These are phyloP conservation scores for Orbilia javanica DNA, from an alignment of 2,329 filamentous ascomycete genomes.

Conservation along the genomic window DNA sequence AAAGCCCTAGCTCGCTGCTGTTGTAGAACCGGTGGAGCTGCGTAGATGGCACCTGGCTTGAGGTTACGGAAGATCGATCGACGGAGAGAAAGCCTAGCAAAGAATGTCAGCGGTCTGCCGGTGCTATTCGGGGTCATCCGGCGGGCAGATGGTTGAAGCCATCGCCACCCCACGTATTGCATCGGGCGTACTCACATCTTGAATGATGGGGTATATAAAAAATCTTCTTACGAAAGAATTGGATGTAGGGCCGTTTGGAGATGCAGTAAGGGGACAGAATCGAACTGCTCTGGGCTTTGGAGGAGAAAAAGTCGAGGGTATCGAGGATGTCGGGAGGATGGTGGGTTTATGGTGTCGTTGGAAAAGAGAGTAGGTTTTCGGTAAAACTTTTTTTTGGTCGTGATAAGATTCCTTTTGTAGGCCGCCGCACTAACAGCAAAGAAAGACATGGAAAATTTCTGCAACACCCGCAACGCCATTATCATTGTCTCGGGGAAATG, in stretches of 20 bases:
- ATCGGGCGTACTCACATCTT: slow-evolving; percentile 44
- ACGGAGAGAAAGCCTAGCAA: slow-evolving; percentile 48
- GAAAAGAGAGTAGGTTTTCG: slow-evolving; percentile 35
- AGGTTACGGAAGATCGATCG: slow-evolving; percentile 58
- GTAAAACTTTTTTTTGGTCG: slow-evolving; percentile 56
- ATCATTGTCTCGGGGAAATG: slow-evolving; percentile 3
- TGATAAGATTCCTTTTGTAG: slow-evolving; percentile 51
- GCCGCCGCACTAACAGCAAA: slow-evolving; percentile 40
- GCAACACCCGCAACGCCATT: slow-evolving; percentile 51
- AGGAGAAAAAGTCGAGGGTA: slow-evolving; percentile 12
- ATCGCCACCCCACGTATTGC: slow-evolving; percentile 38
- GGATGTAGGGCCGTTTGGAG: neutral
- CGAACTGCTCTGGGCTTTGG: slow-evolving; percentile 1
- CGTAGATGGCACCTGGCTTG: slow-evolving; percentile 55
- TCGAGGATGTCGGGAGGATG: slow-evolving; percentile 37
- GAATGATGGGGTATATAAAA: slow-evolving; percentile 2
- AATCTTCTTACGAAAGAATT: slow-evolving; percentile 20
- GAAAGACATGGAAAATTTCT: slow-evolving; percentile 59
- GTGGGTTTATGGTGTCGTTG: slow-evolving; percentile 19
- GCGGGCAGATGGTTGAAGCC: slow-evolving; percentile 10
- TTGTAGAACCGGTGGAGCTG: slow-evolving; percentile 53
- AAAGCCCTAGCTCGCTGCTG: slow-evolving; percentile 55
- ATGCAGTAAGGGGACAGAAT: neutral
- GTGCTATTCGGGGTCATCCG: slow-evolving; percentile 11
- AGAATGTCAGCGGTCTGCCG: slow-evolving; percentile 1